Evolutionary conservation across 805 yeast species (phyloP).

Genomic region (Wickerhamomyces canadensis): DNA sequence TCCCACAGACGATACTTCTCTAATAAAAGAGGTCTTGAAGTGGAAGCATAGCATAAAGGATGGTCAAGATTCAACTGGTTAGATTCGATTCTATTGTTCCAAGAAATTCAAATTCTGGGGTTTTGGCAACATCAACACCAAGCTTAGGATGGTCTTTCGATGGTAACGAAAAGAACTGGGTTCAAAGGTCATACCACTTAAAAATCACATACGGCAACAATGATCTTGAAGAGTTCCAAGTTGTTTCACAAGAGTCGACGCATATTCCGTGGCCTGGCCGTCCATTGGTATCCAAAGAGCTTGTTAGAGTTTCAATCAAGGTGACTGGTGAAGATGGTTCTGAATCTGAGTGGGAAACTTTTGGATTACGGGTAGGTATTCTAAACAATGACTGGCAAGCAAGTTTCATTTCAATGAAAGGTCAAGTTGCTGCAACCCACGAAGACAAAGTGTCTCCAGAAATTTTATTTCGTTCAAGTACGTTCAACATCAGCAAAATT

Average conservation of each 20-base stretch:
- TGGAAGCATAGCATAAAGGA: background rate
- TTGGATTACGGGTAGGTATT: constrained; percentile 3
- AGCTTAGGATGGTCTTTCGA: constrained; percentile 8
- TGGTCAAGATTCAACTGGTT: constrained; percentile 7
- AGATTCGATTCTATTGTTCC: constrained; percentile 6
- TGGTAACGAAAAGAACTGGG: constrained; percentile 12
- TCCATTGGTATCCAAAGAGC: constrained; percentile 6
- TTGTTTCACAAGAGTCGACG: constrained; percentile 1
- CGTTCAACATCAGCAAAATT: constrained; percentile 1
- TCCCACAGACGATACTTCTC: too few relatives aligned
- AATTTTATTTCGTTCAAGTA: constrained; percentile 11
- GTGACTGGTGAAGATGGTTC: constrained; percentile 12
- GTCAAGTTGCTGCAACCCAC: constrained; percentile 4
- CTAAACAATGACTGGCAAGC: constrained; percentile 10
- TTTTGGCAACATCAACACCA: constrained; percentile 7
- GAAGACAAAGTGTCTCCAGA: constrained; percentile 10
- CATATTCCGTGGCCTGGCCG: constrained; percentile 11
- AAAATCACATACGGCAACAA: constrained; percentile 4
- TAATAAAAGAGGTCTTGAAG: too few relatives aligned
- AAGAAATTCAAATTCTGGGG: constrained; percentile 6
- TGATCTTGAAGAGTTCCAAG: background rate
- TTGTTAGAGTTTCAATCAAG: constrained; percentile 3
- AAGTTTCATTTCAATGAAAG: constrained; percentile 7
- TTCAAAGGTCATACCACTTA: constrained; percentile 6
- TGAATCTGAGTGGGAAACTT: constrained; percentile 9